Conservation (phyloP, 2,329 filamentous ascomycete species). For the Stemphylium vesicarium region DNA sequence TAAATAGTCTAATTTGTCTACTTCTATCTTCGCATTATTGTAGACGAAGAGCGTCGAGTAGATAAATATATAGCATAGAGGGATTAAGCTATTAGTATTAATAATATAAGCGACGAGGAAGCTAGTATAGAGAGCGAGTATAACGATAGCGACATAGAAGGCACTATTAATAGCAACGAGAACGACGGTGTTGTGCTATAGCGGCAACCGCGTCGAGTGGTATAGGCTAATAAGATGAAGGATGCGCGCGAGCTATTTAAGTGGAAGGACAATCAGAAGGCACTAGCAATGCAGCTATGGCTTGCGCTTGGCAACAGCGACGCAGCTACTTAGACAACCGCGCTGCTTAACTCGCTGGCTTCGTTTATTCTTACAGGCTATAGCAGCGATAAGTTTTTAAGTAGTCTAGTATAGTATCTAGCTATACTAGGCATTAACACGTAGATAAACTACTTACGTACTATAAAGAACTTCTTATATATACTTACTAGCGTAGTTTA, state of each 20-base stretch:
- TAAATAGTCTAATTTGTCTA: slow-evolving; percentile 18
- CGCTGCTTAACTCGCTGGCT: slow-evolving; percentile 2
- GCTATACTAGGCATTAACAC: slow-evolving; percentile 1
- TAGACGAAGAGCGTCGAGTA: slow-evolving; percentile 8
- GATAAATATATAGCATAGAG: slow-evolving; percentile 5
- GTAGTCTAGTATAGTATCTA: slow-evolving; percentile 1
- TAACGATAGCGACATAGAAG: slow-evolving; percentile 8
- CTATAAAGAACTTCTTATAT: slow-evolving; percentile 20
- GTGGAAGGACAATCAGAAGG: slow-evolving; percentile 14
- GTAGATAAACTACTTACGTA: slow-evolving; percentile 10
- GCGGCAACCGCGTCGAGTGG: not conserved
- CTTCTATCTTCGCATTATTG: slow-evolving; percentile 14
- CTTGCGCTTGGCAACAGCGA: slow-evolving; percentile 4
- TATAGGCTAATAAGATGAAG: slow-evolving; percentile 9
- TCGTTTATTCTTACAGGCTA: slow-evolving; percentile 10
- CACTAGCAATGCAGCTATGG: slow-evolving; percentile 13
- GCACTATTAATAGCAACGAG: slow-evolving; percentile 8
- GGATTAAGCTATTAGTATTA: slow-evolving; percentile 2
- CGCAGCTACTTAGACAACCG: slow-evolving; percentile 1
- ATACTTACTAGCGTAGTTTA: slow-evolving; percentile 24
- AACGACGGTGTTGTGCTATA: slow-evolving; percentile 4
- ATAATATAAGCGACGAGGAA: slow-evolving; percentile 3
- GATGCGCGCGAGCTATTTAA: slow-evolving; percentile 16
- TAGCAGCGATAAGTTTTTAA: too few species aligned
- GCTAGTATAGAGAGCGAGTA: slow-evolving; percentile 7